Evolutionary conservation across 371 early-diverging fungal species (phyloP).

Genomic region (Conidiobolus incongruus): DNA sequence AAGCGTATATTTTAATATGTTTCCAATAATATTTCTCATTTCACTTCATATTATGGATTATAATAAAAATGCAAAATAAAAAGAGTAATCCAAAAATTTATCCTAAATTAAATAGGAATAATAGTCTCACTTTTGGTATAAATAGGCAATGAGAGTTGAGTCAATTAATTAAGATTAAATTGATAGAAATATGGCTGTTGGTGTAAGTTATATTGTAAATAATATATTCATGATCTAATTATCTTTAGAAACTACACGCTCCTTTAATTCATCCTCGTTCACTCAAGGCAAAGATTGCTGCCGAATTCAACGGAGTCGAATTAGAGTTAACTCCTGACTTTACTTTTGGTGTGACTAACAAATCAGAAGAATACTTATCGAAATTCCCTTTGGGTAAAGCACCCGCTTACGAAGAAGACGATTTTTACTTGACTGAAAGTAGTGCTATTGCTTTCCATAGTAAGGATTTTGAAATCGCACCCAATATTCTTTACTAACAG

Average conservation of each 20-base stretch:
- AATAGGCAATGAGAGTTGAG: too few species aligned
- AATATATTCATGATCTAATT: too few species aligned
- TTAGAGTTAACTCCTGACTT: slow-evolving; percentile 36
- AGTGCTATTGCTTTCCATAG: slow-evolving; percentile 77
- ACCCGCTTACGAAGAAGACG: slow-evolving; percentile 56
- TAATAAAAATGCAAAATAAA: too few species aligned
- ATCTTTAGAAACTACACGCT: neutral
- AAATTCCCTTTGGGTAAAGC: slow-evolving; percentile 35
- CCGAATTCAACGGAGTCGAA: slow-evolving; percentile 51
- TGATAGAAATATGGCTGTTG: too few species aligned
- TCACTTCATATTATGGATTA: too few species aligned
- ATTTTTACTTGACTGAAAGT: slow-evolving; percentile 55
- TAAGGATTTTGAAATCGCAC: slow-evolving; percentile 17
- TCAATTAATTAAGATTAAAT: too few species aligned
- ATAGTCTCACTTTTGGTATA: too few species aligned
- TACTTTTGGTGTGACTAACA: slow-evolving; percentile 42
- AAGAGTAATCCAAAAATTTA: too few species aligned
- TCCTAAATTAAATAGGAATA: too few species aligned
- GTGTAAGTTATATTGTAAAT: too few species aligned
- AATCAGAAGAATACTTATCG: slow-evolving; percentile 47
- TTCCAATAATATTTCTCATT: too few species aligned
- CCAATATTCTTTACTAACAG: slow-evolving; percentile 5
- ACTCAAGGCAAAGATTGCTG: slow-evolving; percentile 43
- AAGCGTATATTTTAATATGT: too few species aligned
- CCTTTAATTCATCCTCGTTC: slow-evolving; percentile 19